phyloP scores from a whole-genome alignment of 441 rosid genomes.

The Jatropha podagrica region DNA sequence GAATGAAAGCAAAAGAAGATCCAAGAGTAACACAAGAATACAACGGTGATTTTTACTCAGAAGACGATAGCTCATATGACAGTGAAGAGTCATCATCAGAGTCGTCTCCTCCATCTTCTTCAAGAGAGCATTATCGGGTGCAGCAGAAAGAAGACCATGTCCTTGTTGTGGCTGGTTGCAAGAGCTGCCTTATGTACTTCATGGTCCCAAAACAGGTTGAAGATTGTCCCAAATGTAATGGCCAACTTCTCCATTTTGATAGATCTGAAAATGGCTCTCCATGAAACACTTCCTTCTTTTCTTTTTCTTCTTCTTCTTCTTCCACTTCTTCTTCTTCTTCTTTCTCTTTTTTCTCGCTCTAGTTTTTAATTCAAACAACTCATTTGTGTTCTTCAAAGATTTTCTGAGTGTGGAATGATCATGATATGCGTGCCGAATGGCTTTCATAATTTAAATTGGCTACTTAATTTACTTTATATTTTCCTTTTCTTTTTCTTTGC shows the following conservation, averaged over 20 bases:
- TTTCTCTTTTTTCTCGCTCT: slow-evolving; percentile 2
- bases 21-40: slow-evolving; percentile 44
- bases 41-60: slow-evolving; percentile 43
- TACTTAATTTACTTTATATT: neutral
- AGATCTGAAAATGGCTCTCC: slow-evolving; percentile 50
- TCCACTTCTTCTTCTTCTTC: slow-evolving; percentile 5
- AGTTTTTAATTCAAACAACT: slow-evolving; percentile 14
- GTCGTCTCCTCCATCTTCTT: slow-evolving; percentile 39
- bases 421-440: slow-evolving; percentile 30
- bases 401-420: slow-evolving; percentile 30
- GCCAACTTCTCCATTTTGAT: slow-evolving; percentile 86
- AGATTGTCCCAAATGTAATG: slow-evolving; percentile 81
- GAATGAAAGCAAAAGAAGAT: slow-evolving; percentile 66
- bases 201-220: slow-evolving; percentile 86
- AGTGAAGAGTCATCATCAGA: slow-evolving; percentile 73
- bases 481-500: neutral
- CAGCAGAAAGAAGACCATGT: slow-evolving; percentile 50
- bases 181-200: slow-evolving; percentile 86
- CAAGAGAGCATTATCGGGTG: slow-evolving; percentile 34
- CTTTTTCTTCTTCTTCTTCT: neutral
- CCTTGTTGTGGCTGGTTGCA: slow-evolving; percentile 93
- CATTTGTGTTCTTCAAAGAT: slow-evolving; percentile 27
- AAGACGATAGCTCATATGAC: slow-evolving; percentile 58
- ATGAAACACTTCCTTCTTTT: slow-evolving; percentile 20
- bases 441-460: neutral